phyloP scores from a whole-genome alignment of 2,329 filamentous ascomycete species.

The Pezicula carpinea region DNA sequence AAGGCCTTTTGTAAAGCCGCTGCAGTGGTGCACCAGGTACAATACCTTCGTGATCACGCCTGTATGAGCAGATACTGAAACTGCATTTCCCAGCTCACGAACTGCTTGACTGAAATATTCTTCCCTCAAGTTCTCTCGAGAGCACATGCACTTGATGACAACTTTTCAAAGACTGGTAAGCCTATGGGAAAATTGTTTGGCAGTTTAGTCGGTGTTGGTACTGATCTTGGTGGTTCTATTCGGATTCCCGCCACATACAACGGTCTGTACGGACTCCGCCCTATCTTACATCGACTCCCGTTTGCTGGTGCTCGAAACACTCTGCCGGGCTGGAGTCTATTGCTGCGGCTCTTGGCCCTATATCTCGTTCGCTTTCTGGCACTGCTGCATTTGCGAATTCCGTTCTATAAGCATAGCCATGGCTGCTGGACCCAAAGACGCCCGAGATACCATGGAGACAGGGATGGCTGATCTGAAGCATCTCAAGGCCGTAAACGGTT shows the following conservation, averaged over 20 bases:
- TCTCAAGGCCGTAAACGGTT: background rate
- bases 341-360: constrained; percentile 58
- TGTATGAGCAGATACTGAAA: too few species aligned
- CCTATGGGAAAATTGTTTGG: too few species aligned
- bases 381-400: constrained; percentile 49
- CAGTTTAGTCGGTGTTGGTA: constrained; percentile 12
- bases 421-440: constrained; percentile 58
- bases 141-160: constrained; percentile 39
- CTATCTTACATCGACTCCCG: constrained; percentile 27
- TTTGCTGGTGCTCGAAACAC: constrained; percentile 54
- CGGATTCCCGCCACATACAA: constrained; percentile 28
- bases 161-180: constrained; percentile 31
- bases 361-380: constrained; percentile 48
- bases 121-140: constrained; percentile 38
- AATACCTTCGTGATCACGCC: too few species aligned
- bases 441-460: constrained; percentile 59
- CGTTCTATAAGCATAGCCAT: constrained; percentile 52
- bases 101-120: constrained; percentile 32
- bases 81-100: background rate
- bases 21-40: too few species aligned
- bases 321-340: constrained; percentile 50
- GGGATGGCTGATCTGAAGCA: constrained; percentile 17
- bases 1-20: too few species aligned
- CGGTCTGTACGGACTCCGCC: constrained; percentile 29
- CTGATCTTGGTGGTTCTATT: constrained; percentile 14